A percentile compares a stretch with the other conserved stretches of the same genome.
Conservation (phyloP, 257 asterid species). For the Leonotis leonurus region DNA sequence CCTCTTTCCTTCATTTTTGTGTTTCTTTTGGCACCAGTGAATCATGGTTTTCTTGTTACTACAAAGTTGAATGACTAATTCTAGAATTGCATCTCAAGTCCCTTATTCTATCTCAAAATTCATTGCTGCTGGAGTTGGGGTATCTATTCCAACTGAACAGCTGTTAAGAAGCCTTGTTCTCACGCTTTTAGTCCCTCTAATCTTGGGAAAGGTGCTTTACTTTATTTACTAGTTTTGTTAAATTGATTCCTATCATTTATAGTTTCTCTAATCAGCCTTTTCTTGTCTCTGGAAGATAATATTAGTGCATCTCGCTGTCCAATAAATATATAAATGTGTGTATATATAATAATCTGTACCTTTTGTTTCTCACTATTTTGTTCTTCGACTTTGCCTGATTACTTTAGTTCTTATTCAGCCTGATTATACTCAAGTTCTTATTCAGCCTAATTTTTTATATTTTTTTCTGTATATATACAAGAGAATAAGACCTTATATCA, state of each 20-base stretch:
- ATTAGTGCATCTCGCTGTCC: neutral
- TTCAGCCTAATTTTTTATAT: neutral
- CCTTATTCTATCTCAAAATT: constrained; percentile 78
- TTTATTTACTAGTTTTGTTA: constrained; percentile 1
- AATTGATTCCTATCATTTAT: neutral
- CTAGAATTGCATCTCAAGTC: constrained; percentile 36
- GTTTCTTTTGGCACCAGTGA: neutral
- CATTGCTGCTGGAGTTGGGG: constrained; percentile 79
- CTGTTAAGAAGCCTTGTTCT: constrained; percentile 78
- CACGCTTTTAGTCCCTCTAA: constrained; percentile 73
- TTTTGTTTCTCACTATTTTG: neutral
- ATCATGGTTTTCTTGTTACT: constrained; percentile 10
- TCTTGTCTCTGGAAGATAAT: neutral
- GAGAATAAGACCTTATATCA: neutral
- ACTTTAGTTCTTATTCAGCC: neutral
- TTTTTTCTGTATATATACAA: neutral
- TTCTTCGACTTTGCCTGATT: too few species aligned
- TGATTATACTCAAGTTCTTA: neutral
- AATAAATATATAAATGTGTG: neutral
- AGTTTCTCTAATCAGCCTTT: neutral
- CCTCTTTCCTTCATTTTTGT: neutral
- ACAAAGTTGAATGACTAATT: constrained; percentile 17
- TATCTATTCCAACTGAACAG: constrained; percentile 61
- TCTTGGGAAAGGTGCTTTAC: constrained; percentile 66
- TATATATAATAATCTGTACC: too few species aligned